A percentile compares a stretch with the other conserved stretches of the same genome.
Evolutionary conservation across 805 yeast genomes (phyloP).

Genomic region (Saccharomyces eubayanus): DNA sequence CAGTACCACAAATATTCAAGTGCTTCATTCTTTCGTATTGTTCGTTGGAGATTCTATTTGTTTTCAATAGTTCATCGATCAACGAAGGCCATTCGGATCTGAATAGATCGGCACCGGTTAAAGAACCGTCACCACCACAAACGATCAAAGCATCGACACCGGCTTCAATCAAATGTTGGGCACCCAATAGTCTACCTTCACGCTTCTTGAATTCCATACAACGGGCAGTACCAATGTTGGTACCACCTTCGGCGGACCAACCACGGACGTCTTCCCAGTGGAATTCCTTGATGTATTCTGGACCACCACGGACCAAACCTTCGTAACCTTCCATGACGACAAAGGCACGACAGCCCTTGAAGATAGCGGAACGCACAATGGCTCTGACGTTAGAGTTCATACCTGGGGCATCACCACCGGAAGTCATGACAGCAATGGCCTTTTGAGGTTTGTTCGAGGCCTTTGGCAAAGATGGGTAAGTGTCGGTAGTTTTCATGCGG

Average conservation of each 20-base stretch:
- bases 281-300: constrained; percentile 46
- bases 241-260: constrained; percentile 65
- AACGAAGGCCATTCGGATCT: constrained; percentile 72
- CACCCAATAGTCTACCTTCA: constrained; percentile 54
- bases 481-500: constrained; percentile 9
- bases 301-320: constrained; percentile 62
- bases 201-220: constrained; percentile 60
- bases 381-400: constrained; percentile 74
- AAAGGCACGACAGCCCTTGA: constrained; percentile 54
- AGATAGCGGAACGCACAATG: constrained; percentile 60
- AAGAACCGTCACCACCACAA: constrained; percentile 79
- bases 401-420: constrained; percentile 79
- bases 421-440: constrained; percentile 69
- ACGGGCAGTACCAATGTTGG: constrained; percentile 72
- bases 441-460: constrained; percentile 18
- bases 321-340: constrained; percentile 70
- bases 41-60: constrained; percentile 38
- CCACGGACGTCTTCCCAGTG: constrained; percentile 69
- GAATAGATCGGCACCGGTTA: constrained; percentile 75
- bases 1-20: constrained; percentile 64
- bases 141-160: constrained; percentile 75
- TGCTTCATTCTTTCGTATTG: constrained; percentile 43
- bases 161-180: constrained; percentile 54
- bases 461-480: constrained; percentile 18
- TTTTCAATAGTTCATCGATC: constrained; percentile 46